phyloP scores from a whole-genome alignment of 2,329 filamentous ascomycete species.

The Penicillium sp. region DNA sequence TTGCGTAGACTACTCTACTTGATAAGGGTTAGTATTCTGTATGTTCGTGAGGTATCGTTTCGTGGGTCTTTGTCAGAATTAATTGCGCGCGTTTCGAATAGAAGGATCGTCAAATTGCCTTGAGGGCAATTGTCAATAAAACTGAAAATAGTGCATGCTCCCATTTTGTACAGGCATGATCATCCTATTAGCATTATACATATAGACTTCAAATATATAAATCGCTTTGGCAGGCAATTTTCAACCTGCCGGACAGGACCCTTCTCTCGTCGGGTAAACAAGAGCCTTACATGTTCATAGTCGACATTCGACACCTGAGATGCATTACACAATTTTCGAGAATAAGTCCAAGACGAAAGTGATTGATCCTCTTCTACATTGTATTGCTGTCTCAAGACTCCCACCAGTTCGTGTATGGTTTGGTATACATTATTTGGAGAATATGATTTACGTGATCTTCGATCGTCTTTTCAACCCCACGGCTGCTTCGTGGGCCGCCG shows the following conservation, averaged over 20 bases:
- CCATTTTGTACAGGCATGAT: not conserved
- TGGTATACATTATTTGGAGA: not conserved
- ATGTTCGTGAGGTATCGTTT: not conserved
- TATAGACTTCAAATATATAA: no score
- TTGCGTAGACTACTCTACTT: not conserved
- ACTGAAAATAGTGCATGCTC: not conserved
- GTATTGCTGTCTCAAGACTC: not conserved
- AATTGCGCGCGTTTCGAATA: not conserved
- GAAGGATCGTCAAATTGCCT: not conserved
- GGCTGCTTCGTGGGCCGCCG: slow-evolving; percentile 20
- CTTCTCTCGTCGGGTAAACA: no score
- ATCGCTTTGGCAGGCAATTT: no score
- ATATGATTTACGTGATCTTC: slow-evolving; percentile 5
- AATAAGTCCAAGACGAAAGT: not conserved
- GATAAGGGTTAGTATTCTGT: not conserved
- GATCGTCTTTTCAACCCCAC: slow-evolving; percentile 15
- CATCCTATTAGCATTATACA: not conserved
- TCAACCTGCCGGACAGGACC: no score
- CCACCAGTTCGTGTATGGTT: not conserved
- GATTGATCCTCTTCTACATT: not conserved
- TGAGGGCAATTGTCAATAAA: not conserved
- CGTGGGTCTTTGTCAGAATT: not conserved
- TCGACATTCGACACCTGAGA: not conserved
- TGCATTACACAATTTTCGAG: not conserved
- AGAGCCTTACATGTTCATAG: no score